Evolutionary conservation across 2,329 filamentous ascomycete genomes (phyloP).

Genomic region (Cercospora citrullina): DNA sequence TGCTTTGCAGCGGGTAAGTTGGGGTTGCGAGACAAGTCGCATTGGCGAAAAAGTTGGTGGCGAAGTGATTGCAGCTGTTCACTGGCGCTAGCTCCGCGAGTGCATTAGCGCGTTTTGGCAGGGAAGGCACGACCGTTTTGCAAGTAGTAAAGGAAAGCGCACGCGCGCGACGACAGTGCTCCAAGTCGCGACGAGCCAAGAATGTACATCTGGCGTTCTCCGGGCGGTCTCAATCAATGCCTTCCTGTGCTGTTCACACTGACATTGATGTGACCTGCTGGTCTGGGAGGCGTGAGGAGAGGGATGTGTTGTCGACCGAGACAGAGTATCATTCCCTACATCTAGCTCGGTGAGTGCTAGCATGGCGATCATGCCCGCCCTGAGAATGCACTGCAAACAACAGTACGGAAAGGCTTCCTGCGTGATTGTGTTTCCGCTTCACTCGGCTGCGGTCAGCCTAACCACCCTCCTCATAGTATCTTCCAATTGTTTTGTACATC

Average conservation of each 20-base stretch:
- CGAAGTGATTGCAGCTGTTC: not conserved
- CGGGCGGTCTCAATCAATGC: not conserved
- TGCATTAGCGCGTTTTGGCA: not conserved
- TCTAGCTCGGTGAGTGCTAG: not conserved
- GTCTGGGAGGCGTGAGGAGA: not conserved
- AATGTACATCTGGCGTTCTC: not conserved
- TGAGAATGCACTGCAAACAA: not conserved
- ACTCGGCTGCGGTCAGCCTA: not conserved
- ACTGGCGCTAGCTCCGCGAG: not conserved
- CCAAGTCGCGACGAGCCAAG: not conserved
- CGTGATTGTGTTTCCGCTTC: not conserved
- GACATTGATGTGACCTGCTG: not conserved
- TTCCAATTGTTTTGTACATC: slow-evolving; percentile 1
- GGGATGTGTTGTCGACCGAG: not conserved
- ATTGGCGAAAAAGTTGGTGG: not conserved
- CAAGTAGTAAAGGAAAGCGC: not conserved
- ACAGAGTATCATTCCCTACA: not conserved
- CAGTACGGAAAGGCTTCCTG: not conserved
- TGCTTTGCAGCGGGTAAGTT: not conserved
- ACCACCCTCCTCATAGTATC: not conserved
- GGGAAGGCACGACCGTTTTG: not conserved
- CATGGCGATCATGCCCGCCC: not conserved
- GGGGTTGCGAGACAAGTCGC: not conserved
- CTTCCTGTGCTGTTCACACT: not conserved
- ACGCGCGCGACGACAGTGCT: not conserved